phyloP scores from a whole-genome alignment of 441 rosid genomes.

The Gossypium schwendimanii region DNA sequence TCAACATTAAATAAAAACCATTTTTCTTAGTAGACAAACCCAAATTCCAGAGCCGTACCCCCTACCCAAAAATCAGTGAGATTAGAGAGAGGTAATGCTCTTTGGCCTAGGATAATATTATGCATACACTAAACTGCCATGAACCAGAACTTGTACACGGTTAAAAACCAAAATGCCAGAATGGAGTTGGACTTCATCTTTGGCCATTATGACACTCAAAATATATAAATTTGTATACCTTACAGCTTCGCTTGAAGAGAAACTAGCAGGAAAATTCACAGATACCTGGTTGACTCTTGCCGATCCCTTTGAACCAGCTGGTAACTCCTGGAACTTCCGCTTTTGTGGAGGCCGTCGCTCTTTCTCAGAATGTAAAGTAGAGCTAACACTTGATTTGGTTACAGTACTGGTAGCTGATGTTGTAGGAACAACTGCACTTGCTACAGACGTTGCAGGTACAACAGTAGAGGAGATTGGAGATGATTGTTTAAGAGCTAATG shows the following conservation, averaged over 20 bases:
- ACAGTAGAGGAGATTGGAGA: slow-evolving; percentile 44
- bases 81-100: neutral
- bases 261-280: slow-evolving; percentile 7
- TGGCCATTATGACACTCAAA: neutral
- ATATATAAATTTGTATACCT: neutral
- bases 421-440: slow-evolving; percentile 35
- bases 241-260: slow-evolving; percentile 12
- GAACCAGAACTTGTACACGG: neutral
- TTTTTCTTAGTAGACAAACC: neutral
- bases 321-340: slow-evolving; percentile 87
- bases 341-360: slow-evolving; percentile 53
- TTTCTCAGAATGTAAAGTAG: slow-evolving; percentile 39
- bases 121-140: neutral
- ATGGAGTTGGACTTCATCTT: neutral
- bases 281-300: slow-evolving; percentile 56
- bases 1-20: neutral
- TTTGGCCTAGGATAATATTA: neutral
- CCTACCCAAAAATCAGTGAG: neutral
- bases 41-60: neutral
- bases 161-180: neutral
- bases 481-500: slow-evolving; percentile 76
- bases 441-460: slow-evolving; percentile 32
- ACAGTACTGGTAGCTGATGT: slow-evolving; percentile 24
- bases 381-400: slow-evolving; percentile 27
- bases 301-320: slow-evolving; percentile 39